These are phyloP conservation scores for Globisporangium carolinianum DNA, from an alignment of 352 stramenopile genomes.

Conservation along the genomic window DNA sequence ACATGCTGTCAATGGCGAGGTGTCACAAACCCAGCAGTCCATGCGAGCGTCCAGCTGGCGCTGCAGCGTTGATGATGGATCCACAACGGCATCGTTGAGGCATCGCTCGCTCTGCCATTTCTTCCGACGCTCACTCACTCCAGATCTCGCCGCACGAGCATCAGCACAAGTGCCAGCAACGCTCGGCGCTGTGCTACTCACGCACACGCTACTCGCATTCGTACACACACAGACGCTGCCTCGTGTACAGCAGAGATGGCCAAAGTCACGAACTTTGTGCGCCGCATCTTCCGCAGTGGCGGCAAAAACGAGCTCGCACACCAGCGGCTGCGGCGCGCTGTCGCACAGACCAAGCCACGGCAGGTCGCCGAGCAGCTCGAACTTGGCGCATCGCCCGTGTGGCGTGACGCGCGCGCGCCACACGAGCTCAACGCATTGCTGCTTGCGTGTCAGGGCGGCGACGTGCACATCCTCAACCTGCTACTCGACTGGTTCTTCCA, in stretches of 20 bases:
- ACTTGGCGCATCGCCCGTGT: conserved; percentile 48
- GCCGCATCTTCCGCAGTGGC: conserved; percentile 30
- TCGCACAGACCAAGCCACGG: conserved; percentile 28
- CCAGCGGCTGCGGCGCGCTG: conserved; percentile 52
- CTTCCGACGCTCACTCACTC: not conserved
- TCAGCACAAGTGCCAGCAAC: not conserved
- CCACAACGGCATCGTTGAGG: too few relatives aligned
- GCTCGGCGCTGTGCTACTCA: too few relatives aligned
- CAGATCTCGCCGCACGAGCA: not conserved
- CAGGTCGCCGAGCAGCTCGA: conserved; percentile 52
- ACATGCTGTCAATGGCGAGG: too few relatives aligned
- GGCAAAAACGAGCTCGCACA: conserved; percentile 22
- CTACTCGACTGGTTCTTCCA: conserved; percentile 57
- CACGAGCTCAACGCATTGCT: conserved; percentile 53
- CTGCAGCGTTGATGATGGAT: not conserved
- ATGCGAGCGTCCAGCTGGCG: too few relatives aligned
- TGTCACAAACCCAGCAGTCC: too few relatives aligned
- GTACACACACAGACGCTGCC: not conserved
- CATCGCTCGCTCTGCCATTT: not conserved
- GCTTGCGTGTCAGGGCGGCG: conserved; percentile 44
- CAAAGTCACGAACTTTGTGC: conserved; percentile 36
- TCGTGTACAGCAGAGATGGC: conserved; percentile 20
- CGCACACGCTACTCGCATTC: not conserved
- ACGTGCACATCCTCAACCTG: conserved; percentile 43
- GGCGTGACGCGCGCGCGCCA: conserved; percentile 23